Conservation (phyloP, 768 basidiomycete species). For the Termitomyces sp. region DNA sequence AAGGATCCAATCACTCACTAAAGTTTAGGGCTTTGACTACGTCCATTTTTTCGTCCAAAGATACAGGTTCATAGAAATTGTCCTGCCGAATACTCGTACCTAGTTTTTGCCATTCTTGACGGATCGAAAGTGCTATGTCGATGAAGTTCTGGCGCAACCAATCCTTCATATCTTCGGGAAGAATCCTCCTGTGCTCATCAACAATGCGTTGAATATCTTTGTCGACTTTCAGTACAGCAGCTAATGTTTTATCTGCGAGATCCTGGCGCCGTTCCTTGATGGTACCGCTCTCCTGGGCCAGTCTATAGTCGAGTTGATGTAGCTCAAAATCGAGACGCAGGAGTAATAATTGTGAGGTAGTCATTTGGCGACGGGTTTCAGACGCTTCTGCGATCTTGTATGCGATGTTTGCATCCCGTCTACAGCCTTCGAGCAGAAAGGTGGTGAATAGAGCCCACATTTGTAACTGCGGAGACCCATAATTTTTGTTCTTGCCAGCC, state of each 20-base stretch:
- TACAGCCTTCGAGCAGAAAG: conserved; percentile 43
- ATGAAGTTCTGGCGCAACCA: conserved; percentile 44
- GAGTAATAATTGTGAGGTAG: conserved; percentile 33
- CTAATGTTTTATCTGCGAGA: conserved; percentile 16
- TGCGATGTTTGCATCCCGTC: conserved; percentile 40
- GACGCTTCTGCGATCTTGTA: conserved; percentile 40
- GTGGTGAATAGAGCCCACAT: conserved; percentile 41
- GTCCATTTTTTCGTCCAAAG: conserved; percentile 44
- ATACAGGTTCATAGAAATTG: conserved; percentile 47
- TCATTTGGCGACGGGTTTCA: conserved; percentile 47
- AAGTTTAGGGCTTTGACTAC: conserved; percentile 49
- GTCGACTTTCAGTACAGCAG: conserved; percentile 6
- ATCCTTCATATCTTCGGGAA: conserved; percentile 20
- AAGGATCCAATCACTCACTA: conserved; percentile 27
- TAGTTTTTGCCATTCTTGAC: conserved; percentile 42
- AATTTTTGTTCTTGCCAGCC: conserved; percentile 13
- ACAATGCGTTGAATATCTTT: conserved; percentile 9
- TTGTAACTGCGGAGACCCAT: conserved; percentile 21
- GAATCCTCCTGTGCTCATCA: conserved; percentile 11
- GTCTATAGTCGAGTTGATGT: conserved; percentile 42
- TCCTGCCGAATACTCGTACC: conserved; percentile 30
- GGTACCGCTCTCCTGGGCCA: conserved; percentile 21
- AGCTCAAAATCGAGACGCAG: conserved; percentile 43
- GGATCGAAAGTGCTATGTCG: conserved; percentile 27
- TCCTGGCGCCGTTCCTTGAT: conserved; percentile 17